phyloP scores from a whole-genome alignment of 2,329 filamentous ascomycete genomes.

The Penicillium sp. region DNA sequence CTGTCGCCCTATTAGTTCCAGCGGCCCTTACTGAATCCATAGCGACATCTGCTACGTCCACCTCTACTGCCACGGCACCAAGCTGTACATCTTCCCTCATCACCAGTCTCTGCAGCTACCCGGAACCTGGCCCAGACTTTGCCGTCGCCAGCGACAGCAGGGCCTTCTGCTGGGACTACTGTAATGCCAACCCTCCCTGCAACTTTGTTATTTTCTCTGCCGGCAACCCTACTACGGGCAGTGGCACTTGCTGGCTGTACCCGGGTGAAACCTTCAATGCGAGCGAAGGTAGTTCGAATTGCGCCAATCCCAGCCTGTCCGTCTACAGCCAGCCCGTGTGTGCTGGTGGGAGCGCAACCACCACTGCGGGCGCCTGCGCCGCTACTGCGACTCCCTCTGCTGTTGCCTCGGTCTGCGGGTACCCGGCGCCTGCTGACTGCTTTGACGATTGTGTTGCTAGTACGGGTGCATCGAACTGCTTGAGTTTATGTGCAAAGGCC shows the following conservation, averaged over 20 bases:
- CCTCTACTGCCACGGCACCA: slow-evolving; percentile 20
- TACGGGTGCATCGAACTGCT: slow-evolving; percentile 23
- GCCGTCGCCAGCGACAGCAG: slow-evolving; percentile 25
- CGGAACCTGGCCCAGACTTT: slow-evolving; percentile 16
- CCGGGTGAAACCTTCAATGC: slow-evolving; percentile 28
- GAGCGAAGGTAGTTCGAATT: slow-evolving; percentile 21
- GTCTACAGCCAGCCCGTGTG: slow-evolving; percentile 29
- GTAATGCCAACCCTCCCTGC: slow-evolving; percentile 31
- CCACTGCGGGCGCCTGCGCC: slow-evolving; percentile 24
- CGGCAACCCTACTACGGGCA: slow-evolving; percentile 29
- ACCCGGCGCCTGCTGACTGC: slow-evolving; percentile 28
- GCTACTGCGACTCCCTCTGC: slow-evolving; percentile 31
- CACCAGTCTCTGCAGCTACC: slow-evolving; percentile 30
- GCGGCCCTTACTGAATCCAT: slow-evolving; percentile 16
- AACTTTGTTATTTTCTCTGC: slow-evolving; percentile 31
- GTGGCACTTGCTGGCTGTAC: slow-evolving; percentile 33
- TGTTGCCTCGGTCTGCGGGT: slow-evolving; percentile 32
- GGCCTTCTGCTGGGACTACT: slow-evolving; percentile 31
- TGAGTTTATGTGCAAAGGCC: slow-evolving; percentile 25
- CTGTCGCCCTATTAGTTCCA: slow-evolving; percentile 18
- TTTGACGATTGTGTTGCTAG: slow-evolving; percentile 23
- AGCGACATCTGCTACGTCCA: slow-evolving; percentile 15
- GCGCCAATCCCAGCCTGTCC: slow-evolving; percentile 16
- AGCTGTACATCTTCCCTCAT: slow-evolving; percentile 29
- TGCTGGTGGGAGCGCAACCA: slow-evolving; percentile 16